Base-by-base conservation (phyloP, 2,329 filamentous ascomycete genomes). In the Fusarium sp. region DNA sequence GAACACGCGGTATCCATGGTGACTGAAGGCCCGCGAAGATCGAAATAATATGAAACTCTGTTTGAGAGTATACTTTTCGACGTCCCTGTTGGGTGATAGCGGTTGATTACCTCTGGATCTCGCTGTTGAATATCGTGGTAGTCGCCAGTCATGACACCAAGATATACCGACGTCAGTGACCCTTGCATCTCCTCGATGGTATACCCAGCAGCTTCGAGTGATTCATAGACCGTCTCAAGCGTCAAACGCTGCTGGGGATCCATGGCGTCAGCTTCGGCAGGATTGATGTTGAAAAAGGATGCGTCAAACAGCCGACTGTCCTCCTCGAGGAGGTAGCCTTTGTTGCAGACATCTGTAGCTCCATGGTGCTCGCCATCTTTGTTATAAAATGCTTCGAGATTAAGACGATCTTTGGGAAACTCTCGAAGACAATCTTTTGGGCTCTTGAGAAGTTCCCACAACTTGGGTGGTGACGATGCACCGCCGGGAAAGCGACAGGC, bases 201-300 rank as follows among this genome's bases (percentile, higher is more conserved):
- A 4, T 78, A 38, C n/a, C 81, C 81, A 3, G 75, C 77, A 5
- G 72, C 72, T 42, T 79, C 80, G 4, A 88, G 67, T 1, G 80
- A 78, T 54, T 84, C 81, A 50, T 80, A 83, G n/a, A 75, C 75
- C 0, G 81, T 77, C 52, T 84, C 80, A 6, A 82, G 75, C 17
- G 81, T 68, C 59, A 78, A 76, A 2, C 81, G 74, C 60, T 82
- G 80, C 63, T 83, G 81, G 1, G 82, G 82, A 48, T 84, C 82
- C 63, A 83, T 75, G 28, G 68, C 74, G 36, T 73, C 72, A 14
- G 79, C 79, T 55, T 84, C 82, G 15, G 76, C 59, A 3, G 77
- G 75, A 1, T 72, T 78, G 40, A 83, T 80, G 18, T 75, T 73
- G 66, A 84, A 84, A 65, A 84, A 81, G 3, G 62, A 56, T 10